These are phyloP conservation scores for Lojkania enalia DNA, from an alignment of 2,329 filamentous ascomycete genomes.

Conservation along the genomic window DNA sequence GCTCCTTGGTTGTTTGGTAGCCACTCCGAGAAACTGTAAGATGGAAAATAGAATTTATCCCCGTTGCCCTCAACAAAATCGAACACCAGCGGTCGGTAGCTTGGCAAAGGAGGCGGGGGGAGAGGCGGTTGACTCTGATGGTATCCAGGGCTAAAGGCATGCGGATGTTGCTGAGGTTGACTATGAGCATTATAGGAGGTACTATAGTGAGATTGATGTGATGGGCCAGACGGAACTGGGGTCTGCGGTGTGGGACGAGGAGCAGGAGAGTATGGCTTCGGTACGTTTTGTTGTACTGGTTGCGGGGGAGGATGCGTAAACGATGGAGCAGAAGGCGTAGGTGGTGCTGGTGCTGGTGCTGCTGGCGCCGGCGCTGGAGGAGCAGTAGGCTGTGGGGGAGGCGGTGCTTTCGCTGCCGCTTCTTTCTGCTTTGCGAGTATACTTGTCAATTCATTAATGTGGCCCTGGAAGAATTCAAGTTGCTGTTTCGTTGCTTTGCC, in stretches of 20 bases:
- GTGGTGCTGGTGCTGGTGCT: conserved; percentile 14
- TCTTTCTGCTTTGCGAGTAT: conserved; percentile 49
- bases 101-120: conserved; percentile 42
- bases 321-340: conserved; percentile 7
- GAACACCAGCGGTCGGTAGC: conserved; percentile 46
- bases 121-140: conserved; percentile 7
- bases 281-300: conserved; percentile 14
- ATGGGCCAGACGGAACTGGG: conserved; percentile 14
- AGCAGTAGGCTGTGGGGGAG: conserved; percentile 14
- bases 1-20: conserved; percentile 63
- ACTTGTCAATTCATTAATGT: conserved; percentile 77
- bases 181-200: conserved; percentile 14
- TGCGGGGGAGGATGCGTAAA: conserved; percentile 1
- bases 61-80: conserved; percentile 54
- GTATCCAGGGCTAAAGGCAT: neutral
- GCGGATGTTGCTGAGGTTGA: conserved; percentile 23
- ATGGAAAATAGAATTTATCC: conserved; percentile 78
- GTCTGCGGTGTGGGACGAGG: conserved; percentile 6
- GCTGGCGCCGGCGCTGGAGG: conserved; percentile 20
- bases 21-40: conserved; percentile 75
- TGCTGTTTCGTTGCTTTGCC: conserved; percentile 73
- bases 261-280: conserved; percentile 22
- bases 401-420: conserved; percentile 25
- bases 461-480: conserved; percentile 73
- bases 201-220: conserved; percentile 23